Percentiles rank a stretch among this genome's conserved stretches.
Evolutionary conservation across 2,329 filamentous ascomycete species (phyloP).

Genomic region (Pseudovirgaria hyperparasitica): DNA sequence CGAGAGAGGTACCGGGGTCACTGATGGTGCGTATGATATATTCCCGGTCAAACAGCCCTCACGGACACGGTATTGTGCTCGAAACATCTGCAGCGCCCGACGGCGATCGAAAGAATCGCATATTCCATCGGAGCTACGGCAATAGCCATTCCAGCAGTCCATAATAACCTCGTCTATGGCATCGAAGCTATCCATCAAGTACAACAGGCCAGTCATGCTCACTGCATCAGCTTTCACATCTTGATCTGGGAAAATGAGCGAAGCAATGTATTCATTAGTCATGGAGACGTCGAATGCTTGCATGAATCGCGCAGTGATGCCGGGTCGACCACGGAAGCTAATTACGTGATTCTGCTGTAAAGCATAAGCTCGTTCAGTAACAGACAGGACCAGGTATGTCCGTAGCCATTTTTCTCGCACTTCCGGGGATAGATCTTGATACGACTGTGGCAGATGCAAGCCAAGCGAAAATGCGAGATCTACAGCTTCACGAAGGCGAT

Average conservation of each 20-base stretch:
- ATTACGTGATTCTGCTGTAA: conserved; percentile 30
- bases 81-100: conserved; percentile 16
- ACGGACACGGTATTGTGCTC: conserved; percentile 22
- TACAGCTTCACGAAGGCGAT: conserved; percentile 15
- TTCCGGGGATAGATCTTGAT: conserved; percentile 22
- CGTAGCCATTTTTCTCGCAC: conserved; percentile 26
- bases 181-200: conserved; percentile 32
- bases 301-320: conserved; percentile 26
- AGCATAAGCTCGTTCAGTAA: conserved; percentile 27
- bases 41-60: too few relatives aligned
- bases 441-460: conserved; percentile 27
- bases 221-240: conserved; percentile 28
- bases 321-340: conserved; percentile 28
- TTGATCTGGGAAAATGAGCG: conserved; percentile 30
- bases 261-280: conserved; percentile 13
- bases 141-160: conserved; percentile 31
- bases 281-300: conserved; percentile 26
- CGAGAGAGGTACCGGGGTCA: conserved; percentile 10
- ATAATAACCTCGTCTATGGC: conserved; percentile 31
- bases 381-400: conserved; percentile 23
- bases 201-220: conserved; percentile 29
- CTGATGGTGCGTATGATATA: conserved; percentile 25
- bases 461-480: conserved; percentile 29
- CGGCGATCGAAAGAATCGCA: conserved; percentile 23
- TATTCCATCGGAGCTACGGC: conserved; percentile 14